Evolutionary conservation across 495 filamentous ascomycete species (phyloP), one percentile per base, ranked within the genome.

Genomic region (Penicillium pulvis): DNA sequence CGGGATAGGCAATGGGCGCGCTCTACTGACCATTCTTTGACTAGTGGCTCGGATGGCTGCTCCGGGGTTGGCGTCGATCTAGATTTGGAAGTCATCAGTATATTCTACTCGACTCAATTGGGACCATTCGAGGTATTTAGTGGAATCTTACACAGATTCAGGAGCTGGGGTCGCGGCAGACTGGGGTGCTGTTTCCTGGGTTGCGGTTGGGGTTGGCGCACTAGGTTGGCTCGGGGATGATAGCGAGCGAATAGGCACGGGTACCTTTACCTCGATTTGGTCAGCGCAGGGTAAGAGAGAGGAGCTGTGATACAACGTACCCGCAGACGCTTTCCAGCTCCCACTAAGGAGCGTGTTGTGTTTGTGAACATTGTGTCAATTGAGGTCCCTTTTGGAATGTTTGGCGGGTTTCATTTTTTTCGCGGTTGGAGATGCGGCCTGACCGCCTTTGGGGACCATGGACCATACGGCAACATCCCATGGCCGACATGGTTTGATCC

Each of bases 1-100:
- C 11, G 16, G 31, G 2, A 42, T 10, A 23, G 20, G 20, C 20
- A 23, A 23, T n/a, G 16, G 24, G 45, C 52, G 53, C n/a, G 39
- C 4, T 55, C 16, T 23, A 61, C 70, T 57, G 3, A 72, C 70
- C 70, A 73, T 71, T 71, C 64, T 51, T 69, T 67, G 39, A 71
- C 63, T n/a, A 14, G 56, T 35, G 57, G 46, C 39, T 65, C 63
- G 45, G 62, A 35, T 5, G 57, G 45, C 51, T 62, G 53, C 41
- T 65, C 60, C 9, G 57, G 47, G 9, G 36, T 14, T 33, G 53
- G 11, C 17, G 49, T 36, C 23, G 61, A 33, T 47, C 63, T 69
- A 41, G 10, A 64, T 50, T 43, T 2, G 20, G 33, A 36, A 36
- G 19, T 3, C 52, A 49, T 49, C 46, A 35, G 39, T 17, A n/a